Conservation (phyloP, 2,329 filamentous ascomycete genomes). For the Penicillium sp. region DNA sequence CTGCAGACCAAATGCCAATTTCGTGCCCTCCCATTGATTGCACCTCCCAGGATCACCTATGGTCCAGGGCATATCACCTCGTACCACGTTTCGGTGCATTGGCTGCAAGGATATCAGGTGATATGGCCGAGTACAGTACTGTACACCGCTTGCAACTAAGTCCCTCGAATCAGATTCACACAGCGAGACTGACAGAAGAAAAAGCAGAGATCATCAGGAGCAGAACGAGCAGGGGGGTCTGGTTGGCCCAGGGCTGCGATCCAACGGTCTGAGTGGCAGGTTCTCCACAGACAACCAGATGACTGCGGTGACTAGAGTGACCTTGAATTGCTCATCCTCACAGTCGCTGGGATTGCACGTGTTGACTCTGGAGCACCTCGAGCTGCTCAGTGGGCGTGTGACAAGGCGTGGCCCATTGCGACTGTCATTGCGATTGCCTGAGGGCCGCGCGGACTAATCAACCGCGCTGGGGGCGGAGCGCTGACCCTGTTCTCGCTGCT, state of each 20-base stretch:
- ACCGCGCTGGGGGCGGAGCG: constrained; percentile 7
- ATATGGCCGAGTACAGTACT: constrained; percentile 1
- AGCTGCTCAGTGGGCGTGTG: constrained; percentile 9
- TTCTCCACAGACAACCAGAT: neutral
- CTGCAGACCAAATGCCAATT: constrained; percentile 19
- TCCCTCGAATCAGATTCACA: neutral
- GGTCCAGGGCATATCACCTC: constrained; percentile 22
- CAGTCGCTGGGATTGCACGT: constrained; percentile 14
- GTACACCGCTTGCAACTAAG: neutral
- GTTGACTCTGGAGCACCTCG: constrained; percentile 6
- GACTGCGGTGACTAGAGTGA: neutral
- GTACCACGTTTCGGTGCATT: constrained; percentile 30
- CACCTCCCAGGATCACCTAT: constrained; percentile 17
- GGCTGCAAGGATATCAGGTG: constrained; percentile 22
- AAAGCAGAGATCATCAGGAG: neutral
- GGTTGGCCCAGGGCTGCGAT: neutral
- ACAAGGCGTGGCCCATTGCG: constrained; percentile 14
- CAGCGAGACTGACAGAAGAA: neutral
- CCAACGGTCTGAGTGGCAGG: neutral
- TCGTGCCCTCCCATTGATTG: neutral
- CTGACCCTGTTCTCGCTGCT: constrained; percentile 24
- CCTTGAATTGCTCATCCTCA: neutral
- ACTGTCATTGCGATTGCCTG: constrained; percentile 6
- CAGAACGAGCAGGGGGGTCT: neutral
- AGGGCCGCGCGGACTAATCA: constrained; percentile 2